phyloP scores from a whole-genome alignment of 106 monocot genomes.

The Platanthera guangdongensis region DNA sequence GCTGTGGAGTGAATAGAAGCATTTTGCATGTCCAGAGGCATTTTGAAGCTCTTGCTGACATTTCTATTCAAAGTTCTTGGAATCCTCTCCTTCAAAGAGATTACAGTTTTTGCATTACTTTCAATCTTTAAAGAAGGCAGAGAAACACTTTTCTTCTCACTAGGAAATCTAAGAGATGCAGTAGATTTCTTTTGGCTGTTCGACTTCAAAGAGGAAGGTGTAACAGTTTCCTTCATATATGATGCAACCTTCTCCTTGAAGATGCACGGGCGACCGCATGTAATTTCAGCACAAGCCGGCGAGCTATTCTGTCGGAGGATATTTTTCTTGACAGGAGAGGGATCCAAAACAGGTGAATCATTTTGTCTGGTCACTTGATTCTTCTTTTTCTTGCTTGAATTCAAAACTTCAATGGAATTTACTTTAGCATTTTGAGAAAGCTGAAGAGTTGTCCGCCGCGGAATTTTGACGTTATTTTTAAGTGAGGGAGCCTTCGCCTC shows the following conservation, averaged over 20 bases:
- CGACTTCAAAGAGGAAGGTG: neutral
- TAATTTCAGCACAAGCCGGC: neutral
- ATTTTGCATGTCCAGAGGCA: neutral
- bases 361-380: neutral
- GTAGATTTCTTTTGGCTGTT: neutral
- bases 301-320: neutral
- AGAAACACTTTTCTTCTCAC: neutral
- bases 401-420: neutral
- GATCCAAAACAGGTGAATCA: no score
- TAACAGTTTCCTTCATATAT: neutral
- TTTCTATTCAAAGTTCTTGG: neutral
- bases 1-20: neutral
- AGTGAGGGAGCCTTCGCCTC: neutral
- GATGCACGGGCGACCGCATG: no score
- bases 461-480: neutral
- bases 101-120: neutral
- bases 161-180: neutral
- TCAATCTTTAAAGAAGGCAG: neutral
- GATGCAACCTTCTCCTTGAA: constrained; percentile 1
- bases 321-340: neutral
- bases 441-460: neutral
- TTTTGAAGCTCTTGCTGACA: neutral
- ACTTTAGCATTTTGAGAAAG: neutral
- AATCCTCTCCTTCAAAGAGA: neutral
- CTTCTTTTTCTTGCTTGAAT: neutral